Base-by-base conservation (phyloP, 176 grass and related monocot species). In the Carex pumila region DNA sequence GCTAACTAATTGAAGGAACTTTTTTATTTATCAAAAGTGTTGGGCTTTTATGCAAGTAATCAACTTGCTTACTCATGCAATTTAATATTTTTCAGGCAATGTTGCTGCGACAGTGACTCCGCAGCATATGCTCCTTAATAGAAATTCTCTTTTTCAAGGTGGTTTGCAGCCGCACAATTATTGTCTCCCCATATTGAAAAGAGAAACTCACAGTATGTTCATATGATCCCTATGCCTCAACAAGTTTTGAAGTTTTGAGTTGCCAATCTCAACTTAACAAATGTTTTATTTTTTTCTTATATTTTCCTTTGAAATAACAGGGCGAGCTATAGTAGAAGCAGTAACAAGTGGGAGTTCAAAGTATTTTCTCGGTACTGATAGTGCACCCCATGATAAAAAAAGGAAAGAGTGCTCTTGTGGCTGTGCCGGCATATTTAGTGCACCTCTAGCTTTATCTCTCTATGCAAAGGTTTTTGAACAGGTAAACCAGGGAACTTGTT, bases 121-220 rank as follows among this genome's bases (percentile, higher is more conserved):
- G 29, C 93, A 93, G 22, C 96, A 98, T 85, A 81, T 98, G 61
- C 88, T 95, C 64, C 88, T 98, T 39, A 98, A 95, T 9, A 93
- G 96, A 86, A 98, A 98, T 83, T 88, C 96, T 59, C 86, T 98
- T 78, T 95, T 98, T 90, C 87, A 95, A 85, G 96, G 96, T 87
- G 96, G 93, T 65, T 82, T 98, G 66, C 93, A 98, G 64, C 91
- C 93, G 66, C 96, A 98, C 88, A 93, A 89, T 85, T 98, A 93
- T 66, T 98, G 96, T 84, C 89, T 98, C 77, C 96, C 96, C 21
- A 81, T 93, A 71, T 80, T 98, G 55, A 98, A 98, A 91, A 88
- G 93, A 88, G 96, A 98, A 88, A 95, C 79, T 79, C 91, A 95
- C 77, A 95, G 96, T 98, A 98, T 63, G 91, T 81, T 53, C 53